Evolutionary conservation across 805 yeast genomes (phyloP), one percentile per base, ranked within the genome.

Genomic region (Ogataea wickerhamii): DNA sequence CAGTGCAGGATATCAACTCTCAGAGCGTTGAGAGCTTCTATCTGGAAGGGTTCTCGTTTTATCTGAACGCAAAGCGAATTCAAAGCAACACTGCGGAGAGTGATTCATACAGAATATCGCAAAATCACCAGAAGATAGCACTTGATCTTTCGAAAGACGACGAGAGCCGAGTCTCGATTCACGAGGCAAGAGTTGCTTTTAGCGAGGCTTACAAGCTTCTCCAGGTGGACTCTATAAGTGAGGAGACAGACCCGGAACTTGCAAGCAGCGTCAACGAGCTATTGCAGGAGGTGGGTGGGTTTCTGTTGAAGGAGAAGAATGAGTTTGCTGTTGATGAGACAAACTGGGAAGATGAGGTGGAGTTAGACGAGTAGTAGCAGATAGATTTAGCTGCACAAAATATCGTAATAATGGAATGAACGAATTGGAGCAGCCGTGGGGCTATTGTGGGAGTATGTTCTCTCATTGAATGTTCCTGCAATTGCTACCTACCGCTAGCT

Each of bases 11-110:
- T 43, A 75, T 91, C 32, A 88, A 91, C 63, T 97, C 91, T 51
- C 82, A 80, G 51, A 78, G 87, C 44, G 68, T 87, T 40, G 98
- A 93, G 53, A 73, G 82, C 27, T 83, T 75, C 55, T 93, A 93
- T 58, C 65, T 88, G 47, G 94, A 87, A 54, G 94, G 93, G 0
- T 76, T 89, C 52, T 78, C 93, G 0, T 71, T 80, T 53, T 58
- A 78, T 45, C 62, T 84, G 36, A 59, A 64, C 13, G 66, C 73
- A n/a, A 65, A 70, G 16, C 45, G 56, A 34, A 34, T 54, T n/a
- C 67, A 63, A 40, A 52, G 52, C 27, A 32, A 34, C 2, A 25
- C 55, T 5, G 2, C 45, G 5, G 39, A 29, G 18, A 45, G 40
- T 2, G 47, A 52, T 2, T 45, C 49, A 4, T 35, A 48, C 18